Percentiles rank a stretch among this genome's conserved stretches.
phyloP scores from a whole-genome alignment of 169 alveolate species.

The Perkinsus chesapeaki region DNA sequence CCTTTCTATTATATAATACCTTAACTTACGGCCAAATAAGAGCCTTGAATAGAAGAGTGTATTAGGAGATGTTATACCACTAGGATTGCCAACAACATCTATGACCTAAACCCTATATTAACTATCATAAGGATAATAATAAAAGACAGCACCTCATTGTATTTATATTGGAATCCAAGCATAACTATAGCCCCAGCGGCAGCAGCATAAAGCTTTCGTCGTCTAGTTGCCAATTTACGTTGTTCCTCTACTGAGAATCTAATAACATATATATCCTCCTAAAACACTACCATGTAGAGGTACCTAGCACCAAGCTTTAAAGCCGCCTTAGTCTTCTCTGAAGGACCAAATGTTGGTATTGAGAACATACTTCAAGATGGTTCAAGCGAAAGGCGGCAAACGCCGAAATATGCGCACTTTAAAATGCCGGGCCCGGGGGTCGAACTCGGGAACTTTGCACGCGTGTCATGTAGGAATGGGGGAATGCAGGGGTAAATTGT shows the following conservation, averaged over 20 bases:
- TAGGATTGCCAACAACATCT: background rate
- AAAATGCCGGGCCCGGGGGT: no score
- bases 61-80: background rate
- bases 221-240: background rate
- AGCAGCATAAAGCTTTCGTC: background rate
- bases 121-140: background rate
- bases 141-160: background rate
- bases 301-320: background rate
- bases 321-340: background rate
- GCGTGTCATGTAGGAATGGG: no score
- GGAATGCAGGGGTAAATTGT: no score
- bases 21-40: background rate
- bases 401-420: no score
- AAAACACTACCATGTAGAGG: background rate
- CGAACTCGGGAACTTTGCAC: no score
- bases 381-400: no score
- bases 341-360: background rate
- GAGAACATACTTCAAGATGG: background rate
- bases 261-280: background rate
- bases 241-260: background rate
- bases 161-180: background rate
- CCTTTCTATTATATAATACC: background rate
- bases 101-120: background rate
- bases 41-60: background rate
- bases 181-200: background rate